Evolutionary conservation across 106 monocot genomes (phyloP).

Genomic region (Dendrobium officinale): DNA sequence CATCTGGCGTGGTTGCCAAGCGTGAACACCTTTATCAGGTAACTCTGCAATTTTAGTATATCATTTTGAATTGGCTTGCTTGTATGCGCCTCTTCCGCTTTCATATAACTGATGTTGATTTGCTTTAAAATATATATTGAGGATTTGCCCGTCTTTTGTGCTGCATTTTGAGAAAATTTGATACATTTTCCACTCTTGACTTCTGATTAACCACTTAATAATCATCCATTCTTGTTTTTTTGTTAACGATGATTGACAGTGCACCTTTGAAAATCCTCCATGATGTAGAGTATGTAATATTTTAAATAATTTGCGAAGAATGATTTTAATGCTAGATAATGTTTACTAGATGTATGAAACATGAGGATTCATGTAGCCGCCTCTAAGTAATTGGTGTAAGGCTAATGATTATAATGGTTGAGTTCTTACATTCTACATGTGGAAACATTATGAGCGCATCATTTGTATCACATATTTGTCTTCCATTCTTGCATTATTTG

Average conservation of each 20-base stretch:
- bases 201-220: background rate
- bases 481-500: background rate
- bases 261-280: background rate
- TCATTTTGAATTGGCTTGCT: background rate
- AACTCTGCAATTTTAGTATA: constrained; percentile 1
- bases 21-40: constrained; percentile 93
- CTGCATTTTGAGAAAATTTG: background rate
- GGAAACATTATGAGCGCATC: background rate
- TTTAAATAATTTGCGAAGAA: background rate
- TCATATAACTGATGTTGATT: background rate
- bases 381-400: background rate
- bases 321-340: background rate
- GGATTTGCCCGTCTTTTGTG: background rate
- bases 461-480: background rate
- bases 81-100: background rate
- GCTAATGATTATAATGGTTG: background rate
- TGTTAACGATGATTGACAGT: background rate
- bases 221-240: background rate
- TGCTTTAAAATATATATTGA: background rate
- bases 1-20: constrained; percentile 64
- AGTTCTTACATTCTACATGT: background rate
- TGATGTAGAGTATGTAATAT: background rate
- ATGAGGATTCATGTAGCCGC: background rate
- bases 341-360: background rate
- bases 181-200: background rate